Base-by-base conservation (phyloP, 345 rosid genomes). In the Draba incana region DNA sequence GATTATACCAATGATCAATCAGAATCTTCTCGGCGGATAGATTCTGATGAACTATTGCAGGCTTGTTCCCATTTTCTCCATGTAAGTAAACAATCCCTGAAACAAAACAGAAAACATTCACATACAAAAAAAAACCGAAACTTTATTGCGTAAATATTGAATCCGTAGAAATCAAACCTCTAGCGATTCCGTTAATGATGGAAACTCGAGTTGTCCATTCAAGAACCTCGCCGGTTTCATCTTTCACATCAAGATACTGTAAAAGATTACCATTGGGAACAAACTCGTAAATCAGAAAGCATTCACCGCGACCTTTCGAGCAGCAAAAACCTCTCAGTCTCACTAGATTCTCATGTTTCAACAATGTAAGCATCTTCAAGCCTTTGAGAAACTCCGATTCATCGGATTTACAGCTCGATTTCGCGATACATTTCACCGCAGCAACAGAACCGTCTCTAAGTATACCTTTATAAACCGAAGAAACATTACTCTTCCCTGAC, bases 271-370 rank as follows among this genome's bases (percentile, higher is more conserved):
- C 99, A 42, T 83, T 88, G 0, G 91, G 86, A n/a, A 89, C 90
- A 65, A 77, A 83, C 79, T 94, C 96, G 33, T 91, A 89, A 12
- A 94, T 79, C 61, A 94, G 88, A 66, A 92, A 89, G 53, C 97
- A 94, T 75, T 91, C 99, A 4, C 98, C 97, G 10, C 99, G 82
- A 12, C 99, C 98, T 69, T 81, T 85, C 0, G 99, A 91, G 84
- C 99, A 94, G 71, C 99, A 92, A 68, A 94, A 81, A 0, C 99
- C 99, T 82, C 98, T 82, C 69, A 94, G 12, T 71, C 85, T 84
- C 76, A 84, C 92, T 41, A 94, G 64, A 62, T 82, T 87, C 69
- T 89, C 96, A 70, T 94, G 97, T 66, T 85, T 91, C 78, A 94
- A 65, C 20, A 84, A 78, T 11, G 88, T 84, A 72, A 94, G 61